Conservation (phyloP, 2,329 filamentous ascomycete species). For the Colletotrichum liriopes region DNA sequence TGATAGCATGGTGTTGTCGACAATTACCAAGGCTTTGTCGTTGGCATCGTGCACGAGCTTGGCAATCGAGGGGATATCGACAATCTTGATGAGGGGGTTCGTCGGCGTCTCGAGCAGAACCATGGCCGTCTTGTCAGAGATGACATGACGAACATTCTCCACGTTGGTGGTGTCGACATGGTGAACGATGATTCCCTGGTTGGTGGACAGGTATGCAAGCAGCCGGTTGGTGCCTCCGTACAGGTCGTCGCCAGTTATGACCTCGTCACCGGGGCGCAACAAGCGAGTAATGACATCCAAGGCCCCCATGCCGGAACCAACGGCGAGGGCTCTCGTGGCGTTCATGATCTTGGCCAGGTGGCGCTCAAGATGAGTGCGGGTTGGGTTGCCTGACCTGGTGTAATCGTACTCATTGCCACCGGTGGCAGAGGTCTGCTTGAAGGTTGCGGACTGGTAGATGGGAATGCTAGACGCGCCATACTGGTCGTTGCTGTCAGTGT, state of each 20-base stretch:
- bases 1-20: slow-evolving; percentile 99
- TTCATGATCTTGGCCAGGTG: slow-evolving; percentile 99
- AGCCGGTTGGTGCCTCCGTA: slow-evolving; percentile 97
- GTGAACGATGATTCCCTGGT: slow-evolving; percentile 93
- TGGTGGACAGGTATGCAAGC: slow-evolving; percentile 90
- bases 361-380: slow-evolving; percentile 93
- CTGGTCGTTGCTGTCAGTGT: slow-evolving; percentile 95
- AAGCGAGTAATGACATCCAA: slow-evolving; percentile 96
- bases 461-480: slow-evolving; percentile 97
- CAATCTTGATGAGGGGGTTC: slow-evolving; percentile 98
- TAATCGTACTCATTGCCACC: slow-evolving; percentile 96
- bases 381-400: slow-evolving; percentile 97
- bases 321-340: slow-evolving; percentile 89
- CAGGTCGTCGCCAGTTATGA: slow-evolving; percentile 95
- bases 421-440: slow-evolving; percentile 89
- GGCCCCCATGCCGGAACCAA: slow-evolving; percentile 97
- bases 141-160: slow-evolving; percentile 76
- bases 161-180: slow-evolving; percentile 94
- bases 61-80: slow-evolving; percentile 89
- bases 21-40: slow-evolving; percentile 84
- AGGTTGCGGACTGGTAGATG: slow-evolving; percentile 98
- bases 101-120: slow-evolving; percentile 96
- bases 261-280: slow-evolving; percentile 93
- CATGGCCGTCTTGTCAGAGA: slow-evolving; percentile 91
- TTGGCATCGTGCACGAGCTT: slow-evolving; percentile 83